Conservation (phyloP, 306 rosid genomes). For the Leucaena leucocephala region DNA sequence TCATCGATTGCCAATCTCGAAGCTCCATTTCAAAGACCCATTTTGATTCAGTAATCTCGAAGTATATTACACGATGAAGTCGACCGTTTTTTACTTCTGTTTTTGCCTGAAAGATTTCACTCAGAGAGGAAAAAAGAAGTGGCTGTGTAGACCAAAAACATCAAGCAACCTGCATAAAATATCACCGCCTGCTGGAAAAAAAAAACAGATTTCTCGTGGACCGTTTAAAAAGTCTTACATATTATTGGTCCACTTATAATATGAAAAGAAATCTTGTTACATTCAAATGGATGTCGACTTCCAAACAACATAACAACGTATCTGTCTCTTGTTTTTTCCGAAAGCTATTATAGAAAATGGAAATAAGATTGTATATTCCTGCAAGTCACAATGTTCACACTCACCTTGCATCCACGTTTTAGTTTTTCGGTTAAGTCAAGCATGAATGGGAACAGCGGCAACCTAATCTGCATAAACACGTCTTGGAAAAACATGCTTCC, state of each 20-base stretch:
- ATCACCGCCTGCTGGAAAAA: neutral
- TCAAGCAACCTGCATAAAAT: constrained; percentile 1
- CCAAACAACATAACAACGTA: neutral
- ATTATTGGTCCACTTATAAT: neutral
- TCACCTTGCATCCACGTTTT: neutral
- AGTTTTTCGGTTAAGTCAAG: neutral
- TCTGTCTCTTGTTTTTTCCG: neutral
- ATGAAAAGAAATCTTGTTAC: neutral
- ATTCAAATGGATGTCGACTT: neutral
- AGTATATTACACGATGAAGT: neutral
- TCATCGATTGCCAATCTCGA: constrained; percentile 17
- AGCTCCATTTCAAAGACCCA: constrained; percentile 13
- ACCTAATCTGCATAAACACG: neutral
- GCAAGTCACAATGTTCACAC: neutral
- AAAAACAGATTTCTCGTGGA: neutral
- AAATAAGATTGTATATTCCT: neutral
- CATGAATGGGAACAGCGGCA: neutral
- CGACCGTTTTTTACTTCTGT: neutral
- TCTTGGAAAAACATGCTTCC: constrained; percentile 7
- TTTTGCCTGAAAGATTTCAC: neutral
- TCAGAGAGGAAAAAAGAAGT: neutral
- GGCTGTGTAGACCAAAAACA: neutral
- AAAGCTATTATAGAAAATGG: constrained; percentile 11
- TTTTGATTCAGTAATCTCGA: neutral
- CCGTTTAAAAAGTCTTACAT: neutral